A percentile compares a stretch with the other conserved stretches of the same genome.
Conservation (phyloP, 208 protist species). For the Blechomonas ayalai region DNA sequence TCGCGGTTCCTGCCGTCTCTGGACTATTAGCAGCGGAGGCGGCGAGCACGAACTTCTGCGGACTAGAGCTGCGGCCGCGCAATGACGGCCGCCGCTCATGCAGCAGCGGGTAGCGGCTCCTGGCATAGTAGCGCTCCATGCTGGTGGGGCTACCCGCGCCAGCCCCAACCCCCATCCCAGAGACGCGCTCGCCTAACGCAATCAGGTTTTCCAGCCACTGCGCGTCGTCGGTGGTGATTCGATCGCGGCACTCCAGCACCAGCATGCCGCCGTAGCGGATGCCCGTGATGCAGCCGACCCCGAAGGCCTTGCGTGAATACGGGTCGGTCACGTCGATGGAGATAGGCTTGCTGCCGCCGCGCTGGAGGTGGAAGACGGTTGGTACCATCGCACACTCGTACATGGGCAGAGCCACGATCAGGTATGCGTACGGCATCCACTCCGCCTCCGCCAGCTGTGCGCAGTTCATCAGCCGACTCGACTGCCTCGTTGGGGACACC, state of each 20-base stretch:
- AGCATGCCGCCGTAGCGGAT: conserved; percentile 56
- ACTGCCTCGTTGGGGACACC: too few species aligned
- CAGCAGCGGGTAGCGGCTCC: conserved; percentile 1
- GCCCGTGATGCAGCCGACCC: conserved; percentile 46
- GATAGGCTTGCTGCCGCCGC: conserved; percentile 34
- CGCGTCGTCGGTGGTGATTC: conserved; percentile 19
- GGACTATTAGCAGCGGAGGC: too few species aligned
- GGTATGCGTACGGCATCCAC: conserved; percentile 47
- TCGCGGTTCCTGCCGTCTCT: too few species aligned
- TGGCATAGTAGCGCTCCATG: not conserved
- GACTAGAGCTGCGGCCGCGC: too few species aligned
- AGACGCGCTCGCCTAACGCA: conserved; percentile 4
- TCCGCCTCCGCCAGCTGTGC: too few species aligned
- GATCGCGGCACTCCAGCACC: conserved; percentile 50
- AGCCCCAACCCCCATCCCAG: not conserved
- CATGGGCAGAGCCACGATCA: conserved; percentile 49
- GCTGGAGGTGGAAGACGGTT: conserved; percentile 29
- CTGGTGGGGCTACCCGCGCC: not conserved
- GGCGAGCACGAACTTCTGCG: too few species aligned
- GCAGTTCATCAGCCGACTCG: too few species aligned
- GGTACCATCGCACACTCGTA: conserved; percentile 49
- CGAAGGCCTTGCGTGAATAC: conserved; percentile 32
- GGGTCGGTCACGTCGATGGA: conserved; percentile 36
- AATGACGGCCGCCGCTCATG: not conserved
- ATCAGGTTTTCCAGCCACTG: conserved; percentile 30